Evolutionary conservation across 192 early-diverging fungal genomes (phyloP).

Genomic region (Backusella parvicylindrica): DNA sequence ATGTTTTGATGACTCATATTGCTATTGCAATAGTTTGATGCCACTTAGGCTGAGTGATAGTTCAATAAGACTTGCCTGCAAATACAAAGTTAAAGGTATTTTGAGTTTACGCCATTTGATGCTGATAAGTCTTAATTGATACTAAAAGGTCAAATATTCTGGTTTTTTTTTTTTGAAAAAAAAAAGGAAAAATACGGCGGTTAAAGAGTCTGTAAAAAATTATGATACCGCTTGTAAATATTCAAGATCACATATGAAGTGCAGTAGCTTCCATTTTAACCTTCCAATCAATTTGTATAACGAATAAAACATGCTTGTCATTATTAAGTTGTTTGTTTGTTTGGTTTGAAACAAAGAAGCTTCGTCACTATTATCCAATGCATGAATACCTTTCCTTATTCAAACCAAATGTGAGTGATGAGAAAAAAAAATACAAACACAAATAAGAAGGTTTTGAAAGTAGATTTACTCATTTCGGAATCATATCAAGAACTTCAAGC

Average conservation of each 20-base stretch:
- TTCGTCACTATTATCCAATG: background rate
- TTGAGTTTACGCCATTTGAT: conserved; percentile 76
- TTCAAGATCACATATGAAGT: background rate
- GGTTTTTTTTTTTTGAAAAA: background rate
- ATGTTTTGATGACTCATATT: background rate
- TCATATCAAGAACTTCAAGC: background rate
- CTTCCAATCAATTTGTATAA: background rate
- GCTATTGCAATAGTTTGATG: conserved; percentile 58
- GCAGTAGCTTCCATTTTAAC: background rate
- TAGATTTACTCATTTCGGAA: background rate
- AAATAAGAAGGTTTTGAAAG: background rate
- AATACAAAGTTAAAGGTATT: conserved; percentile 71
- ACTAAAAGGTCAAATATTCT: too few species aligned
- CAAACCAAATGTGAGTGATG: background rate
- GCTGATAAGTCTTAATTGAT: conserved; percentile 38
- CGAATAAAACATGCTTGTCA: background rate
- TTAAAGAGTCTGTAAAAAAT: conserved; percentile 72
- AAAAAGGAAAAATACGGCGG: conserved; percentile 28
- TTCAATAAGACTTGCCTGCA: conserved; percentile 82
- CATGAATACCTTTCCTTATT: background rate
- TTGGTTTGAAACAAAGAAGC: background rate
- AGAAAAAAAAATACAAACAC: background rate
- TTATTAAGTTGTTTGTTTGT: background rate
- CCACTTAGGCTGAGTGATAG: conserved; percentile 69
- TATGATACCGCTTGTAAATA: conserved; percentile 61